Conservation (phyloP, 257 asterid species). For the Linaria vulgaris region DNA sequence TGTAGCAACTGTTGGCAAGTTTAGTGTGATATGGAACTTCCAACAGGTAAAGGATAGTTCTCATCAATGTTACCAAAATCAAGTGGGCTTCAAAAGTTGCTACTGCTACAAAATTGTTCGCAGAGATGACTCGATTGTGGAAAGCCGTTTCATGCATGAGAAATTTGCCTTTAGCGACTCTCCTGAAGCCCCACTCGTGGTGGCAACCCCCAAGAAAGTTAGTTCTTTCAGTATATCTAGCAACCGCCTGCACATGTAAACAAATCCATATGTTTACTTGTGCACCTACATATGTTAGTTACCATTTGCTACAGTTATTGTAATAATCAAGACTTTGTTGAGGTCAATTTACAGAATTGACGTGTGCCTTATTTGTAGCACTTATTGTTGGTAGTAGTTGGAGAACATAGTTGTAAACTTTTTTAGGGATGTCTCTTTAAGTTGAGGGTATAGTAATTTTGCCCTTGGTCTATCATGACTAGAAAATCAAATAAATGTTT, state of each 20-base stretch:
- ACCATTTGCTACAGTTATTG: background rate
- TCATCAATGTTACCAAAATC: constrained; percentile 74
- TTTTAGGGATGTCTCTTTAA: background rate
- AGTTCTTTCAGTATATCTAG: constrained; percentile 95
- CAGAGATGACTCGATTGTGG: constrained; percentile 57
- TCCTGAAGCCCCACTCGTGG: constrained; percentile 65
- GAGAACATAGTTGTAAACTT: background rate
- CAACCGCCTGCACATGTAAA: constrained; percentile 46
- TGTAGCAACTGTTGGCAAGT: constrained; percentile 94
- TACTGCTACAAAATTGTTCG: constrained; percentile 65
- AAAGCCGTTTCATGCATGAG: constrained; percentile 88
- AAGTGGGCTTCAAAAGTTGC: constrained; percentile 73
- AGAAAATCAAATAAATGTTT: background rate
- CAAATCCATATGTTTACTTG: background rate
- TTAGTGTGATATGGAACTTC: constrained; percentile 96
- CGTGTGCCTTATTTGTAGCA: constrained; percentile 27
- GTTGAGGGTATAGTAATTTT: background rate
- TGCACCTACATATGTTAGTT: background rate
- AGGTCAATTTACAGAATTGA: constrained; percentile 36
- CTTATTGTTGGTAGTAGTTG: constrained; percentile 36
- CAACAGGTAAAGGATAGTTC: constrained; percentile 87
- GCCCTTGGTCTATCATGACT: background rate
- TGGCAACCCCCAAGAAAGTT: constrained; percentile 76
- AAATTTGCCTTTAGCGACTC: constrained; percentile 74
- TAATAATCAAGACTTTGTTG: constrained; percentile 12